A percentile compares a stretch with the other conserved stretches of the same genome.
Conservation (phyloP, 441 rosid species). For the Lepidium campestre region DNA sequence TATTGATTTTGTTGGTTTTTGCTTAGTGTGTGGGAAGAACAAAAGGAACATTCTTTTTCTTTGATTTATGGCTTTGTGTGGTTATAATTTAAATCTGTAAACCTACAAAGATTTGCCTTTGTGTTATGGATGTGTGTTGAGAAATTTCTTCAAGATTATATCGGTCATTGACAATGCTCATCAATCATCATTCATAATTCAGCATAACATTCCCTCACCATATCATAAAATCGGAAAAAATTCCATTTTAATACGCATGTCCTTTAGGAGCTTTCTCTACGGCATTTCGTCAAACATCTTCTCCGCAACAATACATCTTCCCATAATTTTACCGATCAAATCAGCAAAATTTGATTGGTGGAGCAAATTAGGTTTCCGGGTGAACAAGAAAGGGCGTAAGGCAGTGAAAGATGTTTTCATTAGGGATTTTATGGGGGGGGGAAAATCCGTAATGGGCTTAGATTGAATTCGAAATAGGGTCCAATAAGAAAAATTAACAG, state of each 20-base stretch:
- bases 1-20: slow-evolving; percentile 16
- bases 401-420: background rate
- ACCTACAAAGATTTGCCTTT: slow-evolving; percentile 30
- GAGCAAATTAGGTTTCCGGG: slow-evolving; percentile 19
- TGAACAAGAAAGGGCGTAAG: background rate
- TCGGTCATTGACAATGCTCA: no score
- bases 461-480: background rate
- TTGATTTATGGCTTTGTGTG: slow-evolving; percentile 22
- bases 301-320: slow-evolving; percentile 14
- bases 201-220: slow-evolving; percentile 27
- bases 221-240: slow-evolving; percentile 22
- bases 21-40: background rate
- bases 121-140: slow-evolving; percentile 25
- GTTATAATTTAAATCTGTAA: slow-evolving; percentile 21
- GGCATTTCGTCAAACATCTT: slow-evolving; percentile 38
- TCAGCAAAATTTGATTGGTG: slow-evolving; percentile 19
- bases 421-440: slow-evolving; percentile 10
- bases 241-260: slow-evolving; percentile 29
- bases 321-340: slow-evolving; percentile 17
- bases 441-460: slow-evolving; percentile 19
- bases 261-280: slow-evolving; percentile 29
- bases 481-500: background rate
- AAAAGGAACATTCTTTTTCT: slow-evolving; percentile 10
- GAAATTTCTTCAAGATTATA: background rate
- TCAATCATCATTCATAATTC: background rate